A percentile compares a stretch with the other conserved stretches of the same genome.
Evolutionary conservation across 2,329 filamentous ascomycete species (phyloP).

Genomic region (Colletotrichum liaoningense): DNA sequence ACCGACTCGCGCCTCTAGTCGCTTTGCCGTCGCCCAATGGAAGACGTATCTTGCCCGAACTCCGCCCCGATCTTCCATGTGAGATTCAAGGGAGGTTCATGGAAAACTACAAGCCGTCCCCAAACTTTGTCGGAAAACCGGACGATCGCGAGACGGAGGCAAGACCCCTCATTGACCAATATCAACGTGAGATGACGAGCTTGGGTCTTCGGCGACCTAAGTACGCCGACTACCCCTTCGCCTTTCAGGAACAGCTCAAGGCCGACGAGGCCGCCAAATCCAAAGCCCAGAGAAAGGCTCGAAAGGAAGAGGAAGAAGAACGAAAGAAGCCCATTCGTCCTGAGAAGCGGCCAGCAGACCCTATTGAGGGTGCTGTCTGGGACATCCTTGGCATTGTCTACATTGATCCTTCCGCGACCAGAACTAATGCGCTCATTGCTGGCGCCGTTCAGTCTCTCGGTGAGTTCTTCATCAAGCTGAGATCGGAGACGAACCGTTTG

Average conservation of each 20-base stretch:
- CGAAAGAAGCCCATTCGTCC: conserved; percentile 55
- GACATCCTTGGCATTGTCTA: conserved; percentile 63
- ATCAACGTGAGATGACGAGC: conserved; percentile 53
- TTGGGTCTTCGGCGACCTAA: conserved; percentile 57
- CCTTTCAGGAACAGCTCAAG: conserved; percentile 58
- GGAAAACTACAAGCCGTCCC: conserved; percentile 52
- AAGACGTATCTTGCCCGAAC: conserved; percentile 51
- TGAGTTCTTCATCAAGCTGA: conserved; percentile 60
- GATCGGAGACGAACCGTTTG: conserved; percentile 58
- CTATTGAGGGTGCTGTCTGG: conserved; percentile 62
- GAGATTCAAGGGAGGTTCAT: conserved; percentile 58
- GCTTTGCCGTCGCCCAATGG: conserved; percentile 53
- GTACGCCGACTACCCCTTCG: conserved; percentile 56
- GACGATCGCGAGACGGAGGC: conserved; percentile 56
- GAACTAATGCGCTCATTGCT: conserved; percentile 54
- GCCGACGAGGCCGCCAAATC: conserved; percentile 58
- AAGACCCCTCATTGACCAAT: conserved; percentile 52
- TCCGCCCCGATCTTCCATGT: conserved; percentile 53
- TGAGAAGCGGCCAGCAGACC: conserved; percentile 55
- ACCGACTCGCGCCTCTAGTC: conserved; percentile 56
- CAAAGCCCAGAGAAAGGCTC: conserved; percentile 58
- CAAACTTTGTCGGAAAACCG: conserved; percentile 49
- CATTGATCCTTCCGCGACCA: conserved; percentile 54
- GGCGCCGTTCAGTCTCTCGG: conserved; percentile 62
- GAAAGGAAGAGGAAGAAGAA: conserved; percentile 54